Percentiles rank a stretch among this genome's conserved stretches.
These are phyloP conservation scores for Astrocystis sublimbata DNA, from an alignment of 495 filamentous ascomycete genomes.

Conservation along the genomic window DNA sequence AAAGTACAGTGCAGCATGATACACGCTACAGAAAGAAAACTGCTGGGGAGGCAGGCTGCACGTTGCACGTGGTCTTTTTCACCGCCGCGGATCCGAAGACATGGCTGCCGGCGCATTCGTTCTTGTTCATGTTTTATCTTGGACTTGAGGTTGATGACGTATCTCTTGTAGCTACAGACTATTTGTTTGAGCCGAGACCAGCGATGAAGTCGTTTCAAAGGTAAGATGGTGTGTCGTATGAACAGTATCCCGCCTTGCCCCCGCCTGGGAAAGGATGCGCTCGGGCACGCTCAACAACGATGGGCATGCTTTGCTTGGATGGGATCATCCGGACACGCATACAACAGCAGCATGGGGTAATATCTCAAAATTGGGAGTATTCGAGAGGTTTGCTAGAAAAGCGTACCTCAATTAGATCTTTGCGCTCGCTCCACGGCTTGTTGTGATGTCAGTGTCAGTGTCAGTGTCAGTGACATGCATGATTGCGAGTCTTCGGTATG, in stretches of 20 bases:
- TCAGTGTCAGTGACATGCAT: slow-evolving; percentile 9
- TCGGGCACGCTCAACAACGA: background rate
- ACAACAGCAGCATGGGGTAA: slow-evolving; percentile 10
- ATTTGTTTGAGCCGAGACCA: slow-evolving; percentile 7
- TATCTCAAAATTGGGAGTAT: slow-evolving; percentile 2
- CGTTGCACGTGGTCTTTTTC: background rate
- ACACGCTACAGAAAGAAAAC: background rate
- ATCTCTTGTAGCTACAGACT: background rate
- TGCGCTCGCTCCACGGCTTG: slow-evolving; percentile 16
- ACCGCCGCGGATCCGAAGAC: slow-evolving; percentile 4
- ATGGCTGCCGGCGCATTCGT: slow-evolving; percentile 9
- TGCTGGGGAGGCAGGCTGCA: background rate
- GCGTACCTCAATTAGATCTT: slow-evolving; percentile 20
- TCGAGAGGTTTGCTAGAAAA: slow-evolving; percentile 19
- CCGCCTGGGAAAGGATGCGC: slow-evolving; percentile 2
- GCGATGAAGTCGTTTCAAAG: slow-evolving; percentile 6
- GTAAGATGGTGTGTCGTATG: slow-evolving; percentile 14
- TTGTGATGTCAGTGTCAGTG: slow-evolving; percentile 7
- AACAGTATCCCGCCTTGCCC: slow-evolving; percentile 5
- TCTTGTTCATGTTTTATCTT: slow-evolving; percentile 8
- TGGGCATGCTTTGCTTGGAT: slow-evolving; percentile 11
- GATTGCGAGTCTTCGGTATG: background rate
- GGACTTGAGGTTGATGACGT: slow-evolving; percentile 6
- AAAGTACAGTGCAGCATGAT: background rate
- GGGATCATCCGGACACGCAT: slow-evolving; percentile 4